These are phyloP conservation scores for Sphaerulina vaccinii DNA, from an alignment of 2,329 filamentous ascomycete species.

Conservation along the genomic window DNA sequence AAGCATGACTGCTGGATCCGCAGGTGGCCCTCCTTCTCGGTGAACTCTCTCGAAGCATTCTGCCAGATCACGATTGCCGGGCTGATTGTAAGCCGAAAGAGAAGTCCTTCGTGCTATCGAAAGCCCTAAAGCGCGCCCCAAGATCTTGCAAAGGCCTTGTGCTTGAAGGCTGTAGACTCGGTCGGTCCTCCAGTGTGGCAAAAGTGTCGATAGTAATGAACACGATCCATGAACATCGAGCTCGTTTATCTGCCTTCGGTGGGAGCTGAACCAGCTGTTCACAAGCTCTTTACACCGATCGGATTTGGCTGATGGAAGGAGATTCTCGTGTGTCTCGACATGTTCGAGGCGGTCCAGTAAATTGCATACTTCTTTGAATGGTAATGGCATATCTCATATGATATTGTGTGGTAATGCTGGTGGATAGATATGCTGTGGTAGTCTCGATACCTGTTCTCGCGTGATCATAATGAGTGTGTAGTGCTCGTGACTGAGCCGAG, in stretches of 20 bases:
- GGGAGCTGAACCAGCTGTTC: constrained; percentile 65
- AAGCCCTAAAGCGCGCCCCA: constrained; percentile 66
- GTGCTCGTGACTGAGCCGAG: not conserved
- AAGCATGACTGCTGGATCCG: constrained; percentile 54
- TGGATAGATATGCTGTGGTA: not conserved
- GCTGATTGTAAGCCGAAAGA: constrained; percentile 61
- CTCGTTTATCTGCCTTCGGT: constrained; percentile 59
- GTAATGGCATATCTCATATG: constrained; percentile 56
- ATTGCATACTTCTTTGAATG: constrained; percentile 70
- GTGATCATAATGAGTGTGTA: constrained; percentile 2
- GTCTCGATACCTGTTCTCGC: not conserved
- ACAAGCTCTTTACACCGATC: constrained; percentile 43
- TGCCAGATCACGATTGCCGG: constrained; percentile 65
- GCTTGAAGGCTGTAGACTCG: constrained; percentile 72
- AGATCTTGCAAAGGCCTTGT: constrained; percentile 61
- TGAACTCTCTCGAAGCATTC: constrained; percentile 68
- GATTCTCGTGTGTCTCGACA: constrained; percentile 43
- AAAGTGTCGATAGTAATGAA: constrained; percentile 70
- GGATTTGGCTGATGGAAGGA: constrained; percentile 36
- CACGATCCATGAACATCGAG: constrained; percentile 55
- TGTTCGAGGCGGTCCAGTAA: constrained; percentile 67
- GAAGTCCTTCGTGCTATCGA: constrained; percentile 60
- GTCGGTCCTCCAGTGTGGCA: constrained; percentile 74
- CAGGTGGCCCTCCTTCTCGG: constrained; percentile 52
- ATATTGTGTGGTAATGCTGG: not conserved